Base-by-base conservation (phyloP, 352 stramenopile species). In the Pythium aquatile region DNA sequence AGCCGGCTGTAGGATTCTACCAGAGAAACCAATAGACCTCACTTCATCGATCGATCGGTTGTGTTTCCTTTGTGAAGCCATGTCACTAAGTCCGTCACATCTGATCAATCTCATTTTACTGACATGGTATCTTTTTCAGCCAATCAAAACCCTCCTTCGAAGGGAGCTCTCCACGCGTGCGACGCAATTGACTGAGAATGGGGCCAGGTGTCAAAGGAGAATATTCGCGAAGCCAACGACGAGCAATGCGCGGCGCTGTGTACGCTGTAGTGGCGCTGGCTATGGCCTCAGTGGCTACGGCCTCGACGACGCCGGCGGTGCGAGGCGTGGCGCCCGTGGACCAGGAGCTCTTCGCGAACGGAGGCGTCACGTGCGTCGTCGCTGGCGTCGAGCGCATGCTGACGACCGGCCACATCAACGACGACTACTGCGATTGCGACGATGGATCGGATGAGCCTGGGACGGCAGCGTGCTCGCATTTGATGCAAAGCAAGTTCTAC, bases 341-440 rank as follows among this genome's bases (percentile, higher is more conserved):
- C 5, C 76, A 79, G 9, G 66, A 58, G 24, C 85, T 61, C 59
- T 35, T 65, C 10, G 58, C 39, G 1, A 26, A 26, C 5, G 54
- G n/a, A 2, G 64, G 54, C 1, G 72, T 87, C 35, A 56, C 59
- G 13, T 90, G 82, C 59, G 20, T 65, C 1, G 63, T 87, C 37
- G 57, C 28, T 26, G 81, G 79, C 11, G 64, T 70, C 28, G 14
- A 30, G 14, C 61, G 61, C 33, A 63, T 59, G 35, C 65, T 97
- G 33, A 61, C 72, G 7, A 52, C 68, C 16, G 63, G 61, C 3
- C 73, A 69, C 16, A 72, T 98, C 28, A 97, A 98, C 77, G 94
- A 98, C 69, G 88, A 96, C 42, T 98, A 93, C 65, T 98, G 94
- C 72, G 94, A 98, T 74, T 98, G 94, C 72, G 77, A 90, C 44